phyloP scores from a whole-genome alignment of 192 early-diverging fungal genomes.

The Linnemannia elongata region DNA sequence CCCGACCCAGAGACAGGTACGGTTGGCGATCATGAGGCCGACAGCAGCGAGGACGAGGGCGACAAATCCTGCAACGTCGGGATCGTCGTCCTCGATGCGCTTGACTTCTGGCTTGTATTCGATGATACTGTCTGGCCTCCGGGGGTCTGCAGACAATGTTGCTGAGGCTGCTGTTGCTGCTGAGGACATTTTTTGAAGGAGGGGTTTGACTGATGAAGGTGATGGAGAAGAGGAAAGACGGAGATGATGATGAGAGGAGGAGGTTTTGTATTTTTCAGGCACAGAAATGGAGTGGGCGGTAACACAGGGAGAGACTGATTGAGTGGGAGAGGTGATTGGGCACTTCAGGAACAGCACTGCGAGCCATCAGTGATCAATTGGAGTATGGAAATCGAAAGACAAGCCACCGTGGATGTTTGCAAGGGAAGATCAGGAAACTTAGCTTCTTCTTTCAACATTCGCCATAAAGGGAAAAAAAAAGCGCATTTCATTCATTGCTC shows the following conservation, averaged over 20 bases:
- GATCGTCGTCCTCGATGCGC: conserved; percentile 51
- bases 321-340: not conserved
- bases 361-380: not conserved
- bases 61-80: conserved; percentile 50
- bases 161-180: not conserved
- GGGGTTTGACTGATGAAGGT: not conserved
- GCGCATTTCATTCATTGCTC: too few species aligned
- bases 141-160: conserved; percentile 20
- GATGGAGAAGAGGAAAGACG: not conserved
- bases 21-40: conserved; percentile 42
- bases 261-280: not conserved
- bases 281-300: not conserved
- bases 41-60: conserved; percentile 17
- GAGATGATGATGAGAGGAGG: not conserved
- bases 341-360: not conserved
- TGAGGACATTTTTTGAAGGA: not conserved
- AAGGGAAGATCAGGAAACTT: conserved; percentile 3
- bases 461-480: too few species aligned
- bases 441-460: too few species aligned
- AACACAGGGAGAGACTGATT: not conserved
- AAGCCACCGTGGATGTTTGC: not conserved
- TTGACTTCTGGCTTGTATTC: conserved; percentile 55
- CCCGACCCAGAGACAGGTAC: conserved; percentile 50
- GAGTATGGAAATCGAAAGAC: not conserved
- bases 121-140: conserved; percentile 34